Evolutionary conservation across 2,329 filamentous ascomycete genomes (phyloP).

Genomic region (Trichoderma breve): DNA sequence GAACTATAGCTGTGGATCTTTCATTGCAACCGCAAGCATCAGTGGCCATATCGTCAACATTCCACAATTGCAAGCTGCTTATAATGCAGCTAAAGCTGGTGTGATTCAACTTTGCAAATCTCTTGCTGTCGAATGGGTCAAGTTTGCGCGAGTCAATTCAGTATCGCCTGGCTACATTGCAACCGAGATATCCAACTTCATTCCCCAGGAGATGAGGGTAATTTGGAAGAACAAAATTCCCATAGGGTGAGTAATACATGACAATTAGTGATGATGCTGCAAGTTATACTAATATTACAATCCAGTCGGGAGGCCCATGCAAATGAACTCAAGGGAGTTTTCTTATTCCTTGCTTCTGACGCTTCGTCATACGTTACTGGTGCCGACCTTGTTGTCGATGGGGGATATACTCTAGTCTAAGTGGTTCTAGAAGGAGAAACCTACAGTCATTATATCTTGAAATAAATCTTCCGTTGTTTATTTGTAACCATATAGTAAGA

Average conservation of each 20-base stretch:
- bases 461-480: not conserved
- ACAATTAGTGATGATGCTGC: not conserved
- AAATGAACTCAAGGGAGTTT: not conserved
- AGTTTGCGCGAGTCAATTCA: not conserved
- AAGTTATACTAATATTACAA: not conserved
- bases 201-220: not conserved
- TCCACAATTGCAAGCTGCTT: not conserved
- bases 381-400: not conserved
- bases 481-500: too few species aligned
- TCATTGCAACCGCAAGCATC: not conserved
- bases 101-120: not conserved
- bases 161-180: not conserved
- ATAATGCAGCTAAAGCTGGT: not conserved
- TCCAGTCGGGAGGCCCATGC: not conserved
- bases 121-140: not conserved
- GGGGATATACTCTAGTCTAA: conserved; percentile 5
- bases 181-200: not conserved
- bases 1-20: not conserved
- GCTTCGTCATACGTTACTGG: not conserved
- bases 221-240: conserved; percentile 1
- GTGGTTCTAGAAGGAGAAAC: not conserved
- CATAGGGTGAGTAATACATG: not conserved
- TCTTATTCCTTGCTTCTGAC: not conserved
- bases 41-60: not conserved
- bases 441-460: not conserved